phyloP scores from a whole-genome alignment of 1,284 basidiomycete species.

The Cutaneotrichosporon sp. region DNA sequence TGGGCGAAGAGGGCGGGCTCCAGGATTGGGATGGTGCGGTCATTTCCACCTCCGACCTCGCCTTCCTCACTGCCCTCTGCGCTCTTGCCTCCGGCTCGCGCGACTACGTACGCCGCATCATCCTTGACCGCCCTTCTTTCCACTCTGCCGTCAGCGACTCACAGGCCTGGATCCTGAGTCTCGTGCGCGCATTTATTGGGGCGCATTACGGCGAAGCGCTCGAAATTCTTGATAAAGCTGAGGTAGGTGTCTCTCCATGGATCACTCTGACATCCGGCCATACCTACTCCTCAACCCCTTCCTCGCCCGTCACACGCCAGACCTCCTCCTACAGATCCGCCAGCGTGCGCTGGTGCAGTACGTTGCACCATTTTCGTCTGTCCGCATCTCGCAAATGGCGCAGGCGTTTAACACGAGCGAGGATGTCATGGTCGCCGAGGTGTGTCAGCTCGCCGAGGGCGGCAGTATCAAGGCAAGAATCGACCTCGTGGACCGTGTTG shows the following conservation, averaged over 20 bases:
- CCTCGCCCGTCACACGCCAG: conserved; percentile 17
- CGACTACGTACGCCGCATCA: conserved; percentile 24
- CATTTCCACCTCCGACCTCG: conserved; percentile 35
- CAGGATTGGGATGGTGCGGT: conserved; percentile 39
- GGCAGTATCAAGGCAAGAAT: conserved; percentile 33
- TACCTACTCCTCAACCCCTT: conserved; percentile 32
- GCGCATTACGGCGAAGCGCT: conserved; percentile 38
- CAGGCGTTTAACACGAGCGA: conserved; percentile 27
- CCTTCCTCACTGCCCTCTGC: conserved; percentile 32
- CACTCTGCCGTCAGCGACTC: conserved; percentile 31
- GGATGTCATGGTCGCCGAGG: conserved; percentile 22
- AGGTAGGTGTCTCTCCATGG: conserved; percentile 23
- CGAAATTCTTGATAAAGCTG: conserved; percentile 20
- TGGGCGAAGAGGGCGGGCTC: conserved; percentile 38
- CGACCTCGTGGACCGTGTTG: conserved; percentile 40
- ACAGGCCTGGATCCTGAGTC: conserved; percentile 33
- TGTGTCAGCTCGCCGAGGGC: conserved; percentile 29
- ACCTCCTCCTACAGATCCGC: conserved; percentile 27
- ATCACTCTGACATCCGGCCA: conserved; percentile 15
- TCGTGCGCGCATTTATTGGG: conserved; percentile 35
- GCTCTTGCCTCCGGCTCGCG: conserved; percentile 29
- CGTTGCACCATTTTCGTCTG: conserved; percentile 34
- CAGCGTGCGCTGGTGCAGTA: conserved; percentile 40
- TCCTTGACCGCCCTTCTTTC: conserved; percentile 36
- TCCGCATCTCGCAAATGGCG: conserved; percentile 35